Evolutionary conservation across 495 filamentous ascomycete genomes (phyloP).

Genomic region (Gamarada debralockiae): DNA sequence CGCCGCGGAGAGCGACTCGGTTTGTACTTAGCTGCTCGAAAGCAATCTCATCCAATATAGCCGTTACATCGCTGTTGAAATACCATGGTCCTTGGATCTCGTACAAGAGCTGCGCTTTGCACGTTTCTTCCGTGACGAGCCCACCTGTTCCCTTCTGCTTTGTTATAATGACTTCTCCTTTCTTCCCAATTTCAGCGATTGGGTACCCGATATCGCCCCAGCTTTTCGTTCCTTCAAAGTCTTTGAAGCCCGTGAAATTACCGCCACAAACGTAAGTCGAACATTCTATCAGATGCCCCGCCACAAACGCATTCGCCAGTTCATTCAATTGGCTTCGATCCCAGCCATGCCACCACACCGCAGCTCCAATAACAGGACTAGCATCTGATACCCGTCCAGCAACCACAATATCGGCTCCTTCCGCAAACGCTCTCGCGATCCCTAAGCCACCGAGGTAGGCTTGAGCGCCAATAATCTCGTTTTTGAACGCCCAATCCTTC

Average conservation of each 20-base stretch:
- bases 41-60: conserved; percentile 40
- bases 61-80: conserved; percentile 55
- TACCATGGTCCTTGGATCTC: conserved; percentile 59
- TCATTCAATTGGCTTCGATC: conserved; percentile 38
- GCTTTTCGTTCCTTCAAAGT: conserved; percentile 29
- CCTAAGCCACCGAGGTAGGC: conserved; percentile 47
- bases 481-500: conserved; percentile 40
- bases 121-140: conserved; percentile 43
- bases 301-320: conserved; percentile 48
- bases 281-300: conserved; percentile 55
- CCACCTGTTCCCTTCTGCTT: conserved; percentile 20
- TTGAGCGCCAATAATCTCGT: conserved; percentile 29
- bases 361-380: conserved; percentile 47
- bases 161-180: conserved; percentile 41
- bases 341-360: conserved; percentile 43
- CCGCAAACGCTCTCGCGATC: conserved; percentile 44
- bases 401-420: conserved; percentile 54
- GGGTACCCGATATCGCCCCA: conserved; percentile 52
- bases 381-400: conserved; percentile 53
- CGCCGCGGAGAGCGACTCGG: conserved; percentile 39
- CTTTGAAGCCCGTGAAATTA: conserved; percentile 57
- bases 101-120: conserved; percentile 53
- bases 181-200: conserved; percentile 51
- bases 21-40: conserved; percentile 42
- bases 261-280: conserved; percentile 51